Conservation (phyloP, 2,329 filamentous ascomycete genomes). For the Coccinonectria pachysandricola region DNA sequence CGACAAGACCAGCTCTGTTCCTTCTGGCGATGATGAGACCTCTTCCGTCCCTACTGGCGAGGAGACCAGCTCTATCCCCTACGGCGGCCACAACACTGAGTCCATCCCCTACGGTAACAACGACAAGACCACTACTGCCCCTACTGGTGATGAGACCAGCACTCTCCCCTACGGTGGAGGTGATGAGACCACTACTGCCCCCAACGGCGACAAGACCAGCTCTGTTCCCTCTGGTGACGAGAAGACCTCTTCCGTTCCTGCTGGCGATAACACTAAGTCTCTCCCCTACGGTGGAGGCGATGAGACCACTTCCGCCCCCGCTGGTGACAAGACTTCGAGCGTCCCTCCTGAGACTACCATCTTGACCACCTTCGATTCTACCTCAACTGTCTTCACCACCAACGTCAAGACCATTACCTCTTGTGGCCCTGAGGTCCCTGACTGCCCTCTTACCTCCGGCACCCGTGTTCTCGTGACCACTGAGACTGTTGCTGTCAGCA, state of each 20-base stretch:
- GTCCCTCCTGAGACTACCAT: slow-evolving; percentile 11
- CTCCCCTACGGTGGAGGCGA: slow-evolving; percentile 3
- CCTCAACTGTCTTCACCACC: slow-evolving; percentile 14
- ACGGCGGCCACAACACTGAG: background rate
- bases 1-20: too few species aligned
- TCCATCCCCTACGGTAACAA: slow-evolving; percentile 2
- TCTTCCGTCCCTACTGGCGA: slow-evolving; percentile 1
- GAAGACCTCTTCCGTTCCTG: slow-evolving; percentile 3
- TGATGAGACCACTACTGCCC: slow-evolving; percentile 5
- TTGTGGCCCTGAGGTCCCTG: slow-evolving; percentile 9
- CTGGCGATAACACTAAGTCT: slow-evolving; percentile 2
- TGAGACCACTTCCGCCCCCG: slow-evolving; percentile 10
- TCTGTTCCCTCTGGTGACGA: slow-evolving; percentile 9
- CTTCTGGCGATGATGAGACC: slow-evolving; percentile 2
- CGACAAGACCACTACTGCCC: slow-evolving; percentile 11
- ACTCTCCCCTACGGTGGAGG: slow-evolving; percentile 4
- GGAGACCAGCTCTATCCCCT: background rate
- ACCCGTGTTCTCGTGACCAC: slow-evolving; percentile 1
- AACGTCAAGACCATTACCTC: slow-evolving; percentile 12
- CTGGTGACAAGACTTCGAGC: slow-evolving; percentile 19
- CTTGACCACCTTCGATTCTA: slow-evolving; percentile 10
- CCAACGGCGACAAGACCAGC: slow-evolving; percentile 8
- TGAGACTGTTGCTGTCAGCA: too few species aligned
- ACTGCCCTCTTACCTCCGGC: too few species aligned
- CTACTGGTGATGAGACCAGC: slow-evolving; percentile 11